Conservation (phyloP, 306 rosid genomes). For the Rosa chinensis region DNA sequence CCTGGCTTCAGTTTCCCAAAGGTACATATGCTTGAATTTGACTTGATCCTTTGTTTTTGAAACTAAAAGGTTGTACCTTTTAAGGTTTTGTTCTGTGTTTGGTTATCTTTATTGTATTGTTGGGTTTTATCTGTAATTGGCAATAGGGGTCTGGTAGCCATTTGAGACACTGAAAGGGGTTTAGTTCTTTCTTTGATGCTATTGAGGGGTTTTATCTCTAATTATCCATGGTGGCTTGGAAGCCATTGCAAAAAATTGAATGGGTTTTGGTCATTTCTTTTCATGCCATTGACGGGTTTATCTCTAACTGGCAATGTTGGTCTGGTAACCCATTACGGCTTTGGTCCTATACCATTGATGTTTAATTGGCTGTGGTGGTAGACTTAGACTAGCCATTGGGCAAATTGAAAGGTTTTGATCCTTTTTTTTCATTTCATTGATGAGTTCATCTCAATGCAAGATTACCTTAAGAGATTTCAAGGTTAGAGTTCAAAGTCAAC, state of each 20-base stretch:
- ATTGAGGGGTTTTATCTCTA: not conserved
- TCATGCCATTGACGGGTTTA: not conserved
- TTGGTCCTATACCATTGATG: not conserved
- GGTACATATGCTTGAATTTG: slow-evolving; percentile 17
- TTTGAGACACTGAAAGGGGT: not conserved
- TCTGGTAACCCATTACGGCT: not conserved
- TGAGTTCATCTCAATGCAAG: not conserved
- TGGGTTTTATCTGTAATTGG: not conserved
- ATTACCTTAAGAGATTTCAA: not conserved
- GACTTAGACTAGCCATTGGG: not conserved
- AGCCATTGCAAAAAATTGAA: not conserved
- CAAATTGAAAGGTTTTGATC: not conserved
- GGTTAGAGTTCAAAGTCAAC: not conserved
- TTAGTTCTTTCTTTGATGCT: not conserved
- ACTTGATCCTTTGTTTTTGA: not conserved
- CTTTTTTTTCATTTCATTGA: not conserved
- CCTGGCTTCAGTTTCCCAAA: slow-evolving; percentile 13
- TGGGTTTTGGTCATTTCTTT: not conserved
- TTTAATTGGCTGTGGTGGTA: not conserved
- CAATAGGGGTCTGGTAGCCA: not conserved
- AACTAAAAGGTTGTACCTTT: not conserved
- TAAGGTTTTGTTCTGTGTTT: not conserved
- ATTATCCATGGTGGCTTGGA: not conserved
- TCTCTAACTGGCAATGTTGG: not conserved
- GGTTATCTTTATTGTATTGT: not conserved